Evolutionary conservation across 2,329 filamentous ascomycete species (phyloP), one percentile per base, ranked within the genome.

Genomic region (Chaetomium sp.): DNA sequence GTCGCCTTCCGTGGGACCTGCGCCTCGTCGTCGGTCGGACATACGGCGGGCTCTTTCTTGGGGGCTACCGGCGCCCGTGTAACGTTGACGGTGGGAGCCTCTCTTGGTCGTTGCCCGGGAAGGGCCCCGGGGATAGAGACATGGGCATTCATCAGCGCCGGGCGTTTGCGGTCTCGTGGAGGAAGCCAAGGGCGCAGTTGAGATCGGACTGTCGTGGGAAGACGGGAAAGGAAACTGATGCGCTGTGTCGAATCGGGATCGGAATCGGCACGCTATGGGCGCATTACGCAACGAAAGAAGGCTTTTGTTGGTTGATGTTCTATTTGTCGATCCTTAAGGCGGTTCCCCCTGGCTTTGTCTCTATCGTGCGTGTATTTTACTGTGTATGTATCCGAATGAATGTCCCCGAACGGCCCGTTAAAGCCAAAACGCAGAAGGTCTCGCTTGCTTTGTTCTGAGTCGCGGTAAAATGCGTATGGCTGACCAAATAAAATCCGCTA

Each of bases 51-150:
- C 63, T 67, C 64, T 61, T 67, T 72, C 54, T 48, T 57, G 42
- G 55, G 36, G 56, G 65, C 69, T 65, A 71, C 71, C 70, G 45
- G 52, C 27, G 52, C 27, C 27, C 47, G 50, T 6, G 45, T 33
- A 27, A 54, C 57, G 47, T 53, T 52, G 19, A 27, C 19, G 19
- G 19, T 3, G 40, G 46, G 14, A 34, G 48, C 43, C 32, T 71
- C 67, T 66, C 68, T 71, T 65, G 68, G 61, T 66, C 67, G 66
- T 65, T 70, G 64, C 59, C 66, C 71, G 66, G 75, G 71, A 66
- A 75, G 70, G 66, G 75, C 71, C 64, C 78, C 78, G 69, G 82
- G 74, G 76, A 81, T 76, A 67, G 81, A 74, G 70, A 75, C 79
- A 83, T 86, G 73, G 14, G 49, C 49, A 69, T 78, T 77, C 67